Base-by-base conservation (phyloP, 495 filamentous ascomycete species). In the Aspergillus biplanus region DNA sequence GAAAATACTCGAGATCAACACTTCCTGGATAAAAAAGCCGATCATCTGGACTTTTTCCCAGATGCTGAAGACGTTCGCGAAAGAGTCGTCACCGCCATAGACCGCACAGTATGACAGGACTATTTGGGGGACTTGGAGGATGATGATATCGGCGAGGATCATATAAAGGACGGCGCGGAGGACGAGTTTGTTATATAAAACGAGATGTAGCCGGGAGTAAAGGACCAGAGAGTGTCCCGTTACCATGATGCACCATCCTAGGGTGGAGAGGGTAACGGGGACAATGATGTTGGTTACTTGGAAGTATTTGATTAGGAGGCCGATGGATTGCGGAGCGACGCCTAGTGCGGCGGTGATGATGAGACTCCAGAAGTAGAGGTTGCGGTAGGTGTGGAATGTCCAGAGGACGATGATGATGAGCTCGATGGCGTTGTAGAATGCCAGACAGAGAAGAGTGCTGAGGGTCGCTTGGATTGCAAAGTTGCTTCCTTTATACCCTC, bases 141-240 rank as follows among this genome's bases (percentile, higher is more conserved):
- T 53, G 31, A 83, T 47, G 4, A 71, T 79, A 69, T 86, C 73
- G 69, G 80, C 35, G 33, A 87, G 76, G 56, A 89, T 87, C 78
- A 87, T 85, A 62, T 47, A 72, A 27, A 86, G 77, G 1, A 86
- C 75, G 12, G 63, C 59, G 39, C 78, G 78, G 8, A 87, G 73
- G n/a, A 79, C 62, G 11, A 56, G 66, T 12, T 56, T 66, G 7
- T 78, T 78, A 74, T 77, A 65, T 77, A 76, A 52, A 37, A 78
- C 68, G 33, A 88, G 76, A 65, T 88, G 83, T 2, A 89, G 76
- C 37, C 87, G 82, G 4, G 86, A 89, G 75, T 83, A 89, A 21
- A 89, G 79, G 13, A 89, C 86, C 21, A 89, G 68, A 13, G 85
- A 85, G 70, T 88, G 86, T 35, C 85, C 86, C 0, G 84, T 85